phyloP scores from a whole-genome alignment of 805 yeast species.

The Vanderwaltozyma tropicalis region DNA sequence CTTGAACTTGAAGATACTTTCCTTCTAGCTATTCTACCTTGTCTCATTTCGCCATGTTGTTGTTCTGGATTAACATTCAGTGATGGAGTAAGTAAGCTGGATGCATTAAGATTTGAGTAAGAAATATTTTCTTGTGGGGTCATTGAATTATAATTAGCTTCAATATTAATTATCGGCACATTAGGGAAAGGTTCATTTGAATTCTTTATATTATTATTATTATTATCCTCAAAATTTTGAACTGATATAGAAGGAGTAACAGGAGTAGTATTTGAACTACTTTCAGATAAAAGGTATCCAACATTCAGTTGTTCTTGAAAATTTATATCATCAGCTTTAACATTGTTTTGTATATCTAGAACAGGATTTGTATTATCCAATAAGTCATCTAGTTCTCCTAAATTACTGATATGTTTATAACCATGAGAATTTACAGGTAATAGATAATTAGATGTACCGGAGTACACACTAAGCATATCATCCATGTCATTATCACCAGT shows the following conservation, averaged over 20 bases:
- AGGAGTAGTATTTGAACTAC: conserved; percentile 1
- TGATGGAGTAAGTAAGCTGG: background rate
- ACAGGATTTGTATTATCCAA: conserved; percentile 4
- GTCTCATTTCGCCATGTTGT: conserved; percentile 17
- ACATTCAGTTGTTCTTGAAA: background rate
- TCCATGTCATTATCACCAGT: conserved; percentile 20
- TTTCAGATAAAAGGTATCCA: background rate
- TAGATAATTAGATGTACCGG: conserved; percentile 14
- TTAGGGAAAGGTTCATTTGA: background rate
- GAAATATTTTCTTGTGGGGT: background rate
- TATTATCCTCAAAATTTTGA: conserved; percentile 12
- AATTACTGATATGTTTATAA: conserved; percentile 15
- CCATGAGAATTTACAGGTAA: conserved; percentile 21
- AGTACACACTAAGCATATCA: conserved; percentile 23
- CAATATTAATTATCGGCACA: conserved; percentile 2
- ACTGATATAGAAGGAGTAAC: conserved; percentile 8
- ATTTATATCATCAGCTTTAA: background rate
- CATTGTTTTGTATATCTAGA: conserved; percentile 1
- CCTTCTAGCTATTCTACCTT: conserved; percentile 20
- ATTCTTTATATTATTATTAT: background rate
- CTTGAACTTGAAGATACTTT: conserved; percentile 11
- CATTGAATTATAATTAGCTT: background rate
- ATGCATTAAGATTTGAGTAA: background rate
- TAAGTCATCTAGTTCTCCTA: conserved; percentile 17
- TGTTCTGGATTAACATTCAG: background rate